Base-by-base conservation (phyloP, 2,329 filamentous ascomycete species). In the Fusarium compactum region DNA sequence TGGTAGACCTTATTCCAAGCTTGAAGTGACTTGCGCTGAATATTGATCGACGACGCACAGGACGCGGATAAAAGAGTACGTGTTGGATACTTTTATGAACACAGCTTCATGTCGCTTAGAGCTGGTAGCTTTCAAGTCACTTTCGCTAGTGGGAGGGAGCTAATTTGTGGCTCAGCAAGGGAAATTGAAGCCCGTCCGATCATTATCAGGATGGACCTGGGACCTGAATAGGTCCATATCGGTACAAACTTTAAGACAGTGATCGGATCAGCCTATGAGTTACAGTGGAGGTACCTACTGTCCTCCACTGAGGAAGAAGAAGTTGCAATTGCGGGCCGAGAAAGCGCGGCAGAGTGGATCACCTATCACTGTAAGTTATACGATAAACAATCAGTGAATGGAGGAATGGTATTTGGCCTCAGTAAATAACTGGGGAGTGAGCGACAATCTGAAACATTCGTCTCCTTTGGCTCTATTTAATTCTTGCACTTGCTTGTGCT, bases 141-240 rank as follows among this genome's bases (percentile, higher is more conserved):
- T 48, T 41, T 66, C 55, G 40, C 52, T 64, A 66, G 43, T 41
- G 62, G 43, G 54, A 66, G 62, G 62, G 64, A 65, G 56, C 69
- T 69, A 47, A 53, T 58, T 69, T 72, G 69, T 71, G 69, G 65
- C 69, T 72, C 65, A 61, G 67, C 40, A 60, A 61, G 57, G 68
- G 65, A 66, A 71, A 71, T 71, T 70, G 67, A 67, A 63, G 46
- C 27, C 9, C 24, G 27, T 57, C 63, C 54, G 22, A 63, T 52
- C 54, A 52, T 52, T 59, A 56, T 61, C 50, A 53, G 50, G 50
- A 53, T n/a, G 50, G 25, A 43, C 29, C 16, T 38, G 10, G 34
- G 34, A 38, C 34, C 18, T 38, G 34, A 38, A 38, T 12, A 30
- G 34, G 18, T 38, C 34, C 34, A 38, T 38, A 25, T 24, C 22